A percentile compares a stretch with the other conserved stretches of the same genome.
These are phyloP conservation scores for Colletotrichum somersetense DNA, from an alignment of 2,329 filamentous ascomycete species.

Conservation along the genomic window DNA sequence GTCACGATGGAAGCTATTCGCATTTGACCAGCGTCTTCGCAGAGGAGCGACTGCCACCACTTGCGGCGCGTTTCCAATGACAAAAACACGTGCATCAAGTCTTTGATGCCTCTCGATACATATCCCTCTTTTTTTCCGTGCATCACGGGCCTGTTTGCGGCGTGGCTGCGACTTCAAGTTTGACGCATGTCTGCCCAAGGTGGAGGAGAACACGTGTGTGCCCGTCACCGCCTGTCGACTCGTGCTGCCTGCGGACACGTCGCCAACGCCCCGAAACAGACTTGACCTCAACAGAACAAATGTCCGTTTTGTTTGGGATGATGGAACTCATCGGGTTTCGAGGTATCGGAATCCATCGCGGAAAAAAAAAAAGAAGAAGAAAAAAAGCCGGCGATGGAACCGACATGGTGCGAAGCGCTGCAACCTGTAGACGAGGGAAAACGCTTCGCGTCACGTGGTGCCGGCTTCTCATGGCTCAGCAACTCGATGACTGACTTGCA, in stretches of 20 bases:
- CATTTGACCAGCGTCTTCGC: conserved; percentile 2
- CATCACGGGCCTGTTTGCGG: neutral
- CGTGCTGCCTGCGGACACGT: conserved; percentile 10
- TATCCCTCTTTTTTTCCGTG: neutral
- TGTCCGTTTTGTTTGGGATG: neutral
- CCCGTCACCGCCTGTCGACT: conserved; percentile 17
- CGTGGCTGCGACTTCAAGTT: conserved; percentile 5
- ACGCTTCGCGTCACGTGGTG: conserved; percentile 13
- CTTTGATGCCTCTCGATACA: neutral
- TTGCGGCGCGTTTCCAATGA: neutral
- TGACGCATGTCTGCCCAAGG: conserved; percentile 39
- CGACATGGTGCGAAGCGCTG: too few species aligned
- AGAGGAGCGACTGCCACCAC: conserved; percentile 1
- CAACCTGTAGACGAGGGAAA: neutral
- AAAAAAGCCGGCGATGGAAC: too few species aligned
- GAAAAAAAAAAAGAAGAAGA: too few species aligned
- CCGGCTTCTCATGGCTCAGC: neutral
- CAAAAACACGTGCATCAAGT: neutral
- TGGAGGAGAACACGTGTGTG: conserved; percentile 41
- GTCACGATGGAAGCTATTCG: conserved; percentile 37
- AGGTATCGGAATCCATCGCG: too few species aligned
- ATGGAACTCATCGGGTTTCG: neutral
- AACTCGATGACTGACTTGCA: neutral
- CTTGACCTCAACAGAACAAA: too few species aligned
- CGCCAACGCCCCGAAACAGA: neutral